phyloP scores from a whole-genome alignment of 192 early-diverging fungal genomes.

The Backusella circina region DNA sequence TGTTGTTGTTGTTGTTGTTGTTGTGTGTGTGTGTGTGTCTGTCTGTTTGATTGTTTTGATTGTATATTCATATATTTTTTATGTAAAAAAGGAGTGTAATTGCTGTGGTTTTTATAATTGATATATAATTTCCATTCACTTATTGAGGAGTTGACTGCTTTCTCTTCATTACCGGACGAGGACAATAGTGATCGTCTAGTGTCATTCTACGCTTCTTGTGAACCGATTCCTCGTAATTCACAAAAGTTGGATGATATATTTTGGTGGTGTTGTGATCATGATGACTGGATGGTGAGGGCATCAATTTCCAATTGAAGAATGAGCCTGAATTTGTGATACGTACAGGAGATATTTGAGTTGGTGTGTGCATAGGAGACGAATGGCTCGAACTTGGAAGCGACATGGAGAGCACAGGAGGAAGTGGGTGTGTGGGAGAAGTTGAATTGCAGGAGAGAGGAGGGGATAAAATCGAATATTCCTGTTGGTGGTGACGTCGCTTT shows the following conservation, averaged over 20 bases:
- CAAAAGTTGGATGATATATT: background rate
- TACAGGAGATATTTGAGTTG: conserved; percentile 24
- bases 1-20: too few species aligned
- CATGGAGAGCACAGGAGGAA: conserved; percentile 18
- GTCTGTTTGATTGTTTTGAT: background rate
- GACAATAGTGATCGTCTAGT: background rate
- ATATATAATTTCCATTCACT: conserved; percentile 1
- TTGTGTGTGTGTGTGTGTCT: background rate
- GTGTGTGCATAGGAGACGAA: conserved; percentile 28
- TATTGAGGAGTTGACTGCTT: background rate
- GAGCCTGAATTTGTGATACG: background rate
- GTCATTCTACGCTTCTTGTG: conserved; percentile 1
- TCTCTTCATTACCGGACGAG: background rate
- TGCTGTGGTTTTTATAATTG: background rate
- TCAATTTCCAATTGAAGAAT: conserved; percentile 16
- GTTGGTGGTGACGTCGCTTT: background rate
- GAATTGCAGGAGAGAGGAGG: conserved; percentile 9
- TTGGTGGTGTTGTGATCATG: background rate
- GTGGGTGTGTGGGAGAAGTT: conserved; percentile 1
- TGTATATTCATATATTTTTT: background rate
- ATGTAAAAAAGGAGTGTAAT: background rate
- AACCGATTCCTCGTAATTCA: background rate
- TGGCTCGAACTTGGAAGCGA: conserved; percentile 24
- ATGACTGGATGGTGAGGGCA: background rate
- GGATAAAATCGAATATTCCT: background rate